A percentile compares a stretch with the other conserved stretches of the same genome.
Evolutionary conservation across 1,139 yeast species (phyloP).

Genomic region (Kluyveromyces sp.): DNA sequence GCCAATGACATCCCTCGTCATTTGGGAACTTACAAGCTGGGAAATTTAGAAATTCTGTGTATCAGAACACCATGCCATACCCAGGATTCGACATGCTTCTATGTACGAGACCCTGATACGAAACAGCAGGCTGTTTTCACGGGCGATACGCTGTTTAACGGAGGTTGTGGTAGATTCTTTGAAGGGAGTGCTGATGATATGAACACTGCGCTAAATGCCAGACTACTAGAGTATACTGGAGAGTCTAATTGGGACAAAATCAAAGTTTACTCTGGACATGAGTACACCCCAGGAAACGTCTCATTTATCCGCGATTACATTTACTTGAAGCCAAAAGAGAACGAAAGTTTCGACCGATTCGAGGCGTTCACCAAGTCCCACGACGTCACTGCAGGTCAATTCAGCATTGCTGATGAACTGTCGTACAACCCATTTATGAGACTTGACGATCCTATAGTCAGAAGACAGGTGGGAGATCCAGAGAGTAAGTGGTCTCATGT

Average conservation of each 20-base stretch:
- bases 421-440: slow-evolving; percentile 87
- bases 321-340: slow-evolving; percentile 38
- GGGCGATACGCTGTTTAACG: slow-evolving; percentile 89
- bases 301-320: slow-evolving; percentile 62
- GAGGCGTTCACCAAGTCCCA: slow-evolving; percentile 44
- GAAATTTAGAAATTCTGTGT: slow-evolving; percentile 56
- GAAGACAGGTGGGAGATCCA: slow-evolving; percentile 45
- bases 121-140: slow-evolving; percentile 75
- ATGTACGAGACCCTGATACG: slow-evolving; percentile 53
- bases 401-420: slow-evolving; percentile 79
- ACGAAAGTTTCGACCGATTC: slow-evolving; percentile 47
- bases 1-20: slow-evolving; percentile 32
- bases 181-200: slow-evolving; percentile 83
- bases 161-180: slow-evolving; percentile 95
- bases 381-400: slow-evolving; percentile 75
- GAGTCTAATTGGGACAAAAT: slow-evolving; percentile 24
- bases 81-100: slow-evolving; percentile 89
- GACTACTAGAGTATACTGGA: slow-evolving; percentile 54
- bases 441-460: slow-evolving; percentile 51
- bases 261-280: slow-evolving; percentile 85
- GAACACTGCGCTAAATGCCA: slow-evolving; percentile 58
- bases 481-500: slow-evolving; percentile 37
- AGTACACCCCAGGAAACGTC: slow-evolving; percentile 79
- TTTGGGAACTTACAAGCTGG: slow-evolving; percentile 36
- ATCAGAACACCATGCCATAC: slow-evolving; percentile 97